Evolutionary conservation across 2,329 filamentous ascomycete species (phyloP).

Genomic region (Simplicillium aogashimaense): DNA sequence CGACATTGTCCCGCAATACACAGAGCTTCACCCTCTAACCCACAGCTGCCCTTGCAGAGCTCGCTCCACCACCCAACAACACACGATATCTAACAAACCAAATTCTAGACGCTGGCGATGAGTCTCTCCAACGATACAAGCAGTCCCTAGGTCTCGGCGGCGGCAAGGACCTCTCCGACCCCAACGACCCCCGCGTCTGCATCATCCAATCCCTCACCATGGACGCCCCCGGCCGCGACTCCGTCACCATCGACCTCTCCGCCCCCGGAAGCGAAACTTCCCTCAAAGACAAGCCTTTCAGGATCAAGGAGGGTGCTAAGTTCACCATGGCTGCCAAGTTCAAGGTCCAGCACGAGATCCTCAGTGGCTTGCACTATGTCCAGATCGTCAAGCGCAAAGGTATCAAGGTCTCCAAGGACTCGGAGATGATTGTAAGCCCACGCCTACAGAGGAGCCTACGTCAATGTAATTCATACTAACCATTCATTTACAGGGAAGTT

Average conservation of each 20-base stretch:
- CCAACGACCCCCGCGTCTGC: constrained; percentile 78
- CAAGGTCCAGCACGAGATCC: constrained; percentile 93
- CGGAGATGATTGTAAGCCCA: constrained; percentile 81
- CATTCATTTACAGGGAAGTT: constrained; percentile 58
- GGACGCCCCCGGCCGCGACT: constrained; percentile 69
- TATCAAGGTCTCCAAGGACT: constrained; percentile 79
- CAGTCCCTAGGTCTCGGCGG: constrained; percentile 81
- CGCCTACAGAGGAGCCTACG: no score
- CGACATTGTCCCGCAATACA: no score
- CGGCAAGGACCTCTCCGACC: constrained; percentile 61
- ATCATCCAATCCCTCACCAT: constrained; percentile 89
- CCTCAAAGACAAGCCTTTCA: constrained; percentile 89
- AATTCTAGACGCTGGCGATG: constrained; percentile 58
- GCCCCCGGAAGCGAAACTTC: constrained; percentile 60
- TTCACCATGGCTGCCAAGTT: constrained; percentile 95
- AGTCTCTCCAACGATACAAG: constrained; percentile 96
- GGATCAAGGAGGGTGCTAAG: constrained; percentile 87
- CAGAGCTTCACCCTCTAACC: no score
- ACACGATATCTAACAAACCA: neutral
- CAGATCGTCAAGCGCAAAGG: constrained; percentile 89
- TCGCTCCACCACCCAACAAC: neutral
- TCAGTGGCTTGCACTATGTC: constrained; percentile 91
- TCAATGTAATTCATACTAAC: neutral
- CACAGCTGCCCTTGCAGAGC: no score
- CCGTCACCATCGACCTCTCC: constrained; percentile 84